Base-by-base conservation (phyloP, 192 early-diverging fungal genomes). In the Funneliformis mosseae region DNA sequence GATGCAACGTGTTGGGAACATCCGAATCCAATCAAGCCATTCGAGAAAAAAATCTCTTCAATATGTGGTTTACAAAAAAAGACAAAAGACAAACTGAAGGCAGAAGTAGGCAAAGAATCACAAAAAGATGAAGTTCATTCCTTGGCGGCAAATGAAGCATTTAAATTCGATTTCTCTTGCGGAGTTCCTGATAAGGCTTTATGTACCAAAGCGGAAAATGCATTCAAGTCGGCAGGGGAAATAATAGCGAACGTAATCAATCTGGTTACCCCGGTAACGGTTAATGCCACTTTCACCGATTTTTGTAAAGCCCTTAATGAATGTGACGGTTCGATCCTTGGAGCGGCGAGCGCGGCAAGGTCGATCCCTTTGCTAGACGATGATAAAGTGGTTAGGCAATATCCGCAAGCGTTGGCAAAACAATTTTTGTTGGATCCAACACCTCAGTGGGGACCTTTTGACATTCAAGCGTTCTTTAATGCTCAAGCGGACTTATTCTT, bases 391-490 rank as follows among this genome's bases (percentile, higher is more conserved):
- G 77, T 70, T 38, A 42, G 86, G 27, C 81, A 83, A 76, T 87
- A 83, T 33, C 86, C 86, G 14, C 86, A 87, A 63, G 82, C 82
- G 12, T 41, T 83, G 27, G 45, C 84, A 25, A 87, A 87, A 46
- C 86, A 87, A 18, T 81, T 83, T 16, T 78, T 61, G 16, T 25
- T 79, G 14, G 5, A 78, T 23, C 14, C 76, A 12, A 41, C 39
- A n/a, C 86, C 86, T 6, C 23, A 71, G 18, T 87, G 76, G 73
- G 61, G 43, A 12, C 46, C 68, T 8, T 82, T 77, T 48, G 84
- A 87, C 61, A 87, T 87, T 77, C 62, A 69, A 81, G 82, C 70
- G 10, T 46, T 74, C 68, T 87, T 87, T 61, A 85, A 85, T 27
- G 71, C 59, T 21, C 80, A 85, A 28, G 67, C 62, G 3, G 42